These are phyloP conservation scores for Yarrowia alimentaria DNA, from an alignment of 805 yeast genomes.

Conservation along the genomic window DNA sequence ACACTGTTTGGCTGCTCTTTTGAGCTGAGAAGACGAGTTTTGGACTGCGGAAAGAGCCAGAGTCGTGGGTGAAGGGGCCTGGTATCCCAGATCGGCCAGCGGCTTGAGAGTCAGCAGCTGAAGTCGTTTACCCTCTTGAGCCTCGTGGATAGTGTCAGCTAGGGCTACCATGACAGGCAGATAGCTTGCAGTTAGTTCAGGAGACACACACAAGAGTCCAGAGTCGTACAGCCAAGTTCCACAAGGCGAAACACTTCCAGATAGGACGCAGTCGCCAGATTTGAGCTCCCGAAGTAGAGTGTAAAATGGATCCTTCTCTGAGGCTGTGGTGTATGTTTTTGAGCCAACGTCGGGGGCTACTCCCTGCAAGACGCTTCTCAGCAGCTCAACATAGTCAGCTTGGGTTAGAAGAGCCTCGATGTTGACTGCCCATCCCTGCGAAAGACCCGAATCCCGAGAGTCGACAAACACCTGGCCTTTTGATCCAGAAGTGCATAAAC, in stretches of 20 bases:
- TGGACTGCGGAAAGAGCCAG: not conserved
- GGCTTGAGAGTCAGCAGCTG: conserved; percentile 2
- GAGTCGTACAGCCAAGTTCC: conserved; percentile 16
- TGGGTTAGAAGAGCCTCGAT: not conserved
- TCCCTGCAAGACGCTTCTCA: too few relatives aligned
- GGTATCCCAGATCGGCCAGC: not conserved
- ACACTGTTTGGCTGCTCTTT: conserved; percentile 17
- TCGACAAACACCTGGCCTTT: conserved; percentile 9
- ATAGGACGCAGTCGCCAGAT: not conserved
- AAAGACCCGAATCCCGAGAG: not conserved
- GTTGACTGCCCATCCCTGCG: not conserved
- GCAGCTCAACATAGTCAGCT: not conserved
- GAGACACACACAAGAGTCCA: not conserved
- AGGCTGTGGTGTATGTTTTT: too few relatives aligned
- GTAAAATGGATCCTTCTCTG: not conserved
- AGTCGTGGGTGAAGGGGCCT: not conserved
- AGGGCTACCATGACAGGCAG: conserved; percentile 5
- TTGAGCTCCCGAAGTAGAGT: not conserved
- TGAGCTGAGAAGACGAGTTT: not conserved
- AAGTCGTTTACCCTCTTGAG: conserved; percentile 2
- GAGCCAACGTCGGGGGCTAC: too few relatives aligned
- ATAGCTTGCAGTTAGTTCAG: not conserved
- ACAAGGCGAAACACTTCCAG: conserved; percentile 1
- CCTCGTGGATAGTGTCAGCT: not conserved
- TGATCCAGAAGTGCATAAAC: conserved; percentile 1